phyloP scores from a whole-genome alignment of 2,329 filamentous ascomycete species.

The Fusarium circinatum region DNA sequence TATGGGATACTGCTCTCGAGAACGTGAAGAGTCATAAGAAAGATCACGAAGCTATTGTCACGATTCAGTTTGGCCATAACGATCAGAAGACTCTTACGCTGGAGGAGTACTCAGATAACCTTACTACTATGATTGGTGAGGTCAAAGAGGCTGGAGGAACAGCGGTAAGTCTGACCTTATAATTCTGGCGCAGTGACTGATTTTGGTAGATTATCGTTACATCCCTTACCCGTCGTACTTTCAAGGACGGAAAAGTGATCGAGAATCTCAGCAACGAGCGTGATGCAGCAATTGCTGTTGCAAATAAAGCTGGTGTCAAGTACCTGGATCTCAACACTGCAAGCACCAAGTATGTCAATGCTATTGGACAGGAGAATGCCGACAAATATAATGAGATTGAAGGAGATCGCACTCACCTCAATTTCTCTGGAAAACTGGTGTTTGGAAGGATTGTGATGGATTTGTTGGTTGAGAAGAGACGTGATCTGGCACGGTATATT shows the following conservation, averaged over 20 bases:
- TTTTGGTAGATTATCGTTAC: not conserved
- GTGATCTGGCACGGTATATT: not conserved
- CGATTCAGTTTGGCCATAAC: slow-evolving; percentile 13
- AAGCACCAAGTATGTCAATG: slow-evolving; percentile 17
- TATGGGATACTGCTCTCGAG: not conserved
- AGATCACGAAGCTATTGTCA: slow-evolving; percentile 5
- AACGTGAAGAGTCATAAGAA: not conserved
- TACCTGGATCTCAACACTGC: slow-evolving; percentile 1
- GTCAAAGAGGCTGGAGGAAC: slow-evolving; percentile 12
- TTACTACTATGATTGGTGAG: not conserved
- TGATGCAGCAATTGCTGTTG: slow-evolving; percentile 7
- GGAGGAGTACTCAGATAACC: slow-evolving; percentile 12
- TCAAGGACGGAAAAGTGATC: slow-evolving; percentile 10
- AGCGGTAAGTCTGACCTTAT: not conserved
- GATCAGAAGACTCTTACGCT: slow-evolving; percentile 20
- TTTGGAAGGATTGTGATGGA: slow-evolving; percentile 20
- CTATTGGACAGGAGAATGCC: slow-evolving; percentile 9
- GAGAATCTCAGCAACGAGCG: slow-evolving; percentile 8
- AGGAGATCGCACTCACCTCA: slow-evolving; percentile 13
- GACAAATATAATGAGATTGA: slow-evolving; percentile 18
- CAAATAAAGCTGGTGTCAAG: not conserved
- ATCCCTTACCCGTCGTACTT: slow-evolving; percentile 5
- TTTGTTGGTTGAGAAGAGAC: slow-evolving; percentile 10
- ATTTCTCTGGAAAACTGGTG: not conserved
- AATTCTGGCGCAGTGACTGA: not conserved